Percentiles rank a stretch among this genome's conserved stretches.
Evolutionary conservation across 148 eudicot species (phyloP).

Genomic region (Gaultheria prostrata): DNA sequence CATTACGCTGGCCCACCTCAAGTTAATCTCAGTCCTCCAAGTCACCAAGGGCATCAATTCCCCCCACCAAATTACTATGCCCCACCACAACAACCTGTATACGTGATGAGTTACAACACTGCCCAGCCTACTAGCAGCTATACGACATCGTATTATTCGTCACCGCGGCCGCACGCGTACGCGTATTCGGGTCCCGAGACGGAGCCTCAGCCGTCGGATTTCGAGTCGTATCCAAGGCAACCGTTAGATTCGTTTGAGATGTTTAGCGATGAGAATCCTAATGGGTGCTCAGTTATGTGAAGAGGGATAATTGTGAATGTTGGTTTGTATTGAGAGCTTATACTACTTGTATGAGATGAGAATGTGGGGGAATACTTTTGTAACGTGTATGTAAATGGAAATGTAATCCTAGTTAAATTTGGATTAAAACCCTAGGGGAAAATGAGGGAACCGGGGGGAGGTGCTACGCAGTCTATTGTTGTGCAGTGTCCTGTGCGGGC

Average conservation of each 20-base stretch:
- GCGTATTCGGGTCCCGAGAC: constrained; percentile 33
- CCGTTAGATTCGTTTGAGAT: constrained; percentile 72
- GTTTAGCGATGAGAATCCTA: constrained; percentile 88
- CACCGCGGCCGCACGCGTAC: constrained; percentile 45
- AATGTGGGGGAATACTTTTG: background rate
- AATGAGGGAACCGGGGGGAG: too few relatives aligned
- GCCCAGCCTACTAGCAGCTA: constrained; percentile 55
- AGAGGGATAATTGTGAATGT: background rate
- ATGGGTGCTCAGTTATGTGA: constrained; percentile 71
- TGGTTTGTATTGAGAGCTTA: constrained; percentile 11
- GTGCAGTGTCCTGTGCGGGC: too few relatives aligned
- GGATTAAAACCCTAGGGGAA: too few relatives aligned
- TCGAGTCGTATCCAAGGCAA: constrained; percentile 25
- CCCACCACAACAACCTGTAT: constrained; percentile 32
- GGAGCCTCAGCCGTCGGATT: constrained; percentile 34
- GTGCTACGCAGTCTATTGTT: too few relatives aligned
- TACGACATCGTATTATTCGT: constrained; percentile 62
- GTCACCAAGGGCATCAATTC: constrained; percentile 33
- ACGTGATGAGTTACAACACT: constrained; percentile 61
- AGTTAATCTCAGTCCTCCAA: constrained; percentile 35
- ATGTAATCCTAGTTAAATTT: background rate
- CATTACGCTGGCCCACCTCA: constrained; percentile 27
- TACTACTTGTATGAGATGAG: constrained; percentile 22
- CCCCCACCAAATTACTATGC: constrained; percentile 33
- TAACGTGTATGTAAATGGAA: background rate